These are phyloP conservation scores for Lactuca sativa DNA, from an alignment of 129 eudicot species.

Conservation along the genomic window DNA sequence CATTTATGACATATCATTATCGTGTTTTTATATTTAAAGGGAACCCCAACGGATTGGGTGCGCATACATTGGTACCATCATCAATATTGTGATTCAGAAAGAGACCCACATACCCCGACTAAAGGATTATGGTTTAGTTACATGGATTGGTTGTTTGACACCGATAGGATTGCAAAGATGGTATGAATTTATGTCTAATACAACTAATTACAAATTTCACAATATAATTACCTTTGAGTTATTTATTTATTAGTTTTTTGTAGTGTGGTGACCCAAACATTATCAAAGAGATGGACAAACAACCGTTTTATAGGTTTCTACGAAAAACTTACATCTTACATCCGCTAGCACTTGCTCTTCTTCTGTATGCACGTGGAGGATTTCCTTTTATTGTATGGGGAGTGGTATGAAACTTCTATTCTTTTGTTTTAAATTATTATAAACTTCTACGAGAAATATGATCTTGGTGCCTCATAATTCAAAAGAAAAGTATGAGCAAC, in stretches of 20 bases:
- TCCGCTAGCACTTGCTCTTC: slow-evolving; percentile 22
- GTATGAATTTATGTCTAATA: slow-evolving; percentile 7
- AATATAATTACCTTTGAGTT: neutral
- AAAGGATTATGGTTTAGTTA: slow-evolving; percentile 51
- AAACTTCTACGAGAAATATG: no score
- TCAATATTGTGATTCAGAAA: slow-evolving; percentile 36
- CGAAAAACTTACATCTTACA: slow-evolving; percentile 27
- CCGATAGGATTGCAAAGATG: neutral
- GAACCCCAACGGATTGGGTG: slow-evolving; percentile 52
- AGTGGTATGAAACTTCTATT: slow-evolving; percentile 19
- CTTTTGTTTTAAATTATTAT: neutral
- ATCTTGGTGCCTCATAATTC: no score
- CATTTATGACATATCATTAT: no score
- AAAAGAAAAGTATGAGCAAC: no score
- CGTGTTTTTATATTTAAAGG: slow-evolving; percentile 22
- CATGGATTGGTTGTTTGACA: slow-evolving; percentile 38
- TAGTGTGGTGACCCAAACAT: slow-evolving; percentile 22
- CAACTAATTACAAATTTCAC: neutral
- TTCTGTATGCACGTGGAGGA: slow-evolving; percentile 32
- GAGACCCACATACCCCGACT: slow-evolving; percentile 33
- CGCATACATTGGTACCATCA: slow-evolving; percentile 50
- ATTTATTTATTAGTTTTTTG: neutral
- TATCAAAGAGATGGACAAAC: slow-evolving; percentile 33
- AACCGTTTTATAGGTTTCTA: slow-evolving; percentile 26
- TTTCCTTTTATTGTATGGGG: slow-evolving; percentile 36